Base-by-base conservation (phyloP, 208 protist species). In the Herpetomonas samuelpessoai region DNA sequence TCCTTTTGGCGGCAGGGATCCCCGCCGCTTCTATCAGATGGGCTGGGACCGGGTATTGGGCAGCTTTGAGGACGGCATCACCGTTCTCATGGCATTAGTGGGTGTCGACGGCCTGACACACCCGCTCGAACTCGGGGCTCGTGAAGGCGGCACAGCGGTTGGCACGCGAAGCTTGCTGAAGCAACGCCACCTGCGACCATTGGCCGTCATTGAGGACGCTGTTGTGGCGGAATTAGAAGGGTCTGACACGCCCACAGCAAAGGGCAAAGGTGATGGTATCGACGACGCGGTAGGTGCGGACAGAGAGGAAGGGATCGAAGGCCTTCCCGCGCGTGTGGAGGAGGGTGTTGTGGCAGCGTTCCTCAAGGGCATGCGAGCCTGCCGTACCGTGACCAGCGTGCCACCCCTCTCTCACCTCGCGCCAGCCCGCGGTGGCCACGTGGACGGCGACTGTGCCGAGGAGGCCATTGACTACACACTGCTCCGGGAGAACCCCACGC, bases 391-490 rank as follows among this genome's bases (percentile, higher is more conserved):
- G 10, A 73, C 72, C 0, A 58, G 66, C 49, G 53, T 68, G 4
- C 22, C 48, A 12, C 88, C 88, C 7, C 56, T 95, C 14, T 12
- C 47, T 4, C 55, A 71, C 27, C 69, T 95, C 22, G 53, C 58
- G 29, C 28, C 38, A 46, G 19, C 55, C 12, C 28, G 35, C 35
- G 35, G 35, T 14, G 35, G 35, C 14, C 35, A 6, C 35, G 35
- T 41, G 35, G 14, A 41, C 9, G 35, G 35, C 14, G 52, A 19
- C 53, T 57, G 68, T 1, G 79, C 73, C 10, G 51, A 30, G 3
- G 82, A 92, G 66, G 79, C 88, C 1, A 65, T 88, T 2, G 88
- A 95, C 56, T 81, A 71, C 44, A 84, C 81, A 0, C 62, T 91
- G 14, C 62, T 88, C 10, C 55, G 54, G 45, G 2, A 50, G 25